Evolutionary conservation across 1,139 yeast genomes (phyloP), one percentile per base, ranked within the genome.

Genomic region (Blastobotrys raffinosifermentans): DNA sequence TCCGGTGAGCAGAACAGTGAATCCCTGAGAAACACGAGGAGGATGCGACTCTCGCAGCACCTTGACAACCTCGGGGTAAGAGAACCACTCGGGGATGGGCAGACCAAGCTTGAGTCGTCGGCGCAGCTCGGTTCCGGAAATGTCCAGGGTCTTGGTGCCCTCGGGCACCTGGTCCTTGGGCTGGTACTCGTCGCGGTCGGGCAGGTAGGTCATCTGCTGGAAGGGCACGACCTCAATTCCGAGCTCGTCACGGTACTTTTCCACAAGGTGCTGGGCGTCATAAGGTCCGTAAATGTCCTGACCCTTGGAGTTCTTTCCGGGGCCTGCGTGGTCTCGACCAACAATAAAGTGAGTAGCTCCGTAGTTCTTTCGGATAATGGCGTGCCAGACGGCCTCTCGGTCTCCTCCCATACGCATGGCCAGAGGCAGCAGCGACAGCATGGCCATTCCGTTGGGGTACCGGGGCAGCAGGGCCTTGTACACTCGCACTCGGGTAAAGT

Each of bases 321-420:
- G 97, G 45, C 97, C 97, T 42, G 96, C 96, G 59, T 89, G 97
- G 63, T 89, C 96, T 70, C 98, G 80, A 45, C 98, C 97, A 39
- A 89, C 96, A 57, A 91, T 91, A 66, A 89, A 89, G 63, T 89
- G 97, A 40, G 95, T 84, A 39, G 94, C 96, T 60, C 97, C 97
- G 61, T 82, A 87, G 67, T 89, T 89, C 72, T 87, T 85, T 67
- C 97, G 82, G 60, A 89, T 89, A 58, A 89, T 82, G 18, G 96
- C 96, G 61, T 89, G 97, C 97, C 97, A 89, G 38, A 89, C 82
- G 22, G 97, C 97, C 68, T 89, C 97, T 63, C 96, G 80, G 63
- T 91, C 96, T 63, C 97, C 97, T 45, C 94, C 96, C 97, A 89
- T 89, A 72, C 97, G 80, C 97, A 89, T 89, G 34, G 97, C 97